Base-by-base conservation (phyloP, 2,329 filamentous ascomycete genomes). In the Aspergillus sp. region DNA sequence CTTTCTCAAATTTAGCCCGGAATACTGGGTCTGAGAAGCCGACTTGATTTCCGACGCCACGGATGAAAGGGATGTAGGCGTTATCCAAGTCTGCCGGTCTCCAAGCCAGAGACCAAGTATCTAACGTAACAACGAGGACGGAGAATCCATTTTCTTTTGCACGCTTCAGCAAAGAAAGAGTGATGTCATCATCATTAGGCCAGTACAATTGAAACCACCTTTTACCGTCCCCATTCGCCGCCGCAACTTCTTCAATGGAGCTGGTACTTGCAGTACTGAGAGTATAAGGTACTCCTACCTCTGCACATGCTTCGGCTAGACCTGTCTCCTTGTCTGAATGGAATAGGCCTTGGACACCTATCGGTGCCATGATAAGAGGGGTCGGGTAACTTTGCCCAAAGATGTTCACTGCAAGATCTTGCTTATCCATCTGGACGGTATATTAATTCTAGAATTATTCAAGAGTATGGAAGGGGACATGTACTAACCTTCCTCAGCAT, bases 191-290 rank as follows among this genome's bases (percentile, higher is more conserved):
- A 55, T 84, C 82, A 19, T 80, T 74, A 0, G 89, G 88, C 86
- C 88, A 91, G 75, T 92, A 92, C 0, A 92, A 80, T 68, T 92
- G 89, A 69, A 82, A 92, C 87, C 87, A 92, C 11, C 87, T 77
- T 33, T 81, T 77, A 0, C 84, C 84, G 5, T 82, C 73, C 0
- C 82, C 82, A 51, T 81, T 85, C 0, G 84, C 85, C 7, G 77
- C 67, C 0, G 85, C 86, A 0, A 90, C 82, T 50, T 90, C 83
- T 68, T 90, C 88, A 57, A 91, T 87, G 1, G 82, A 82, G 33
- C 81, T 79, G 2, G 82, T 82, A 3, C 85, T 81, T 1, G 88
- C 87, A 1, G 88, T 90, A 59, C 83, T 87, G 49, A 90, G 76
- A 52, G 86, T 86, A 71, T 86, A 90, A 0, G 89, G 88, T 0